Percentiles rank a stretch among this genome's conserved stretches.
Conservation (phyloP, 2,329 filamentous ascomycete species). For the Trichoderma oligosporum region DNA sequence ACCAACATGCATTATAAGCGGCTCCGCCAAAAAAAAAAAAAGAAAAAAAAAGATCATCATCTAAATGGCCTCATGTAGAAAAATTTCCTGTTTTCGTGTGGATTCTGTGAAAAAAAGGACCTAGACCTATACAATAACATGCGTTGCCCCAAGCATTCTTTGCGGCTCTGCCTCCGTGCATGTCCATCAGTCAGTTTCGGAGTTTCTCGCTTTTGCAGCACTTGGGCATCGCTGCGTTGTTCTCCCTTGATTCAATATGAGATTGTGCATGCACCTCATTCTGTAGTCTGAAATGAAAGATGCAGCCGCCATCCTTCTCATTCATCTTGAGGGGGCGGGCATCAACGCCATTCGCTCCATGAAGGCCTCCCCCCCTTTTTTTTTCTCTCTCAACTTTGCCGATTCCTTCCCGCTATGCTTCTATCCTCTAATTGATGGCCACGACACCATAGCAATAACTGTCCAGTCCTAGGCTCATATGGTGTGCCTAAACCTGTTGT, state of each 20-base stretch:
- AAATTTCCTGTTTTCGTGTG: not conserved
- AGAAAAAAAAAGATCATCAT: too few relatives aligned
- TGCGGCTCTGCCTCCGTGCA: constrained; percentile 12
- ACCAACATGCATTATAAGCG: constrained; percentile 14
- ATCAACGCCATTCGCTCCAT: constrained; percentile 6
- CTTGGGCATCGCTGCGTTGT: constrained; percentile 11
- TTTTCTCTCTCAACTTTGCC: too few relatives aligned
- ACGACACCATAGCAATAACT: constrained; percentile 11
- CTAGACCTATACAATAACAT: constrained; percentile 8
- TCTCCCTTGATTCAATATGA: not conserved
- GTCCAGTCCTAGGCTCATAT: constrained; percentile 5
- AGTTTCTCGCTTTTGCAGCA: not conserved
- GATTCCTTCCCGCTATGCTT: constrained; percentile 13
- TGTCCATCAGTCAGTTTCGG: not conserved
- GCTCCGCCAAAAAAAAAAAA: constrained; percentile 15
- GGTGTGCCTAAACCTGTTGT: constrained; percentile 11
- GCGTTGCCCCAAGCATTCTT: not conserved
- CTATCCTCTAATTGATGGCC: constrained; percentile 13
- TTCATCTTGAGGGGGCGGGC: constrained; percentile 12
- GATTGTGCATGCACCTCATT: not conserved
- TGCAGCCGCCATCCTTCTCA: constrained; percentile 12
- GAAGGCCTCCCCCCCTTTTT: not conserved
- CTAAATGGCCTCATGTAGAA: not conserved
- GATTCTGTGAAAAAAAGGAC: not conserved
- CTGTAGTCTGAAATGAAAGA: constrained; percentile 10